Base-by-base conservation (phyloP, 1,284 basidiomycete genomes). In the Austroboletus olivaceoglutinosus region DNA sequence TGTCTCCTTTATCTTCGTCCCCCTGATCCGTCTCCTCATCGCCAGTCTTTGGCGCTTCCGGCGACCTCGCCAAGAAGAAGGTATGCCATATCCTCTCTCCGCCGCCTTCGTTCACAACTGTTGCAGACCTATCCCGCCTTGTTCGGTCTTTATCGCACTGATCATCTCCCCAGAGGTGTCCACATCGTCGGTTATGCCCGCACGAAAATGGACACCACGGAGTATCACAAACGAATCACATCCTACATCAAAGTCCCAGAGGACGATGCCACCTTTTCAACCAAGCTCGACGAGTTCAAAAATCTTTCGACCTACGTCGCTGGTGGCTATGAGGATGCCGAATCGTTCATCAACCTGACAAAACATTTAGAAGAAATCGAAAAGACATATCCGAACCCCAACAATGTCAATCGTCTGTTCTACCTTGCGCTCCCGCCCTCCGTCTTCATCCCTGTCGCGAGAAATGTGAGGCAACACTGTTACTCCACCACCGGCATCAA, bases 11-110 rank as follows among this genome's bases (percentile, higher is more conserved):
- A 46, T 52, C 50, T 34, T 21, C 11, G 33, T 38, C 40, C 45
- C 29, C 25, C 56, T 63, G 48, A 45, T 63, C 51, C 47, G 22
- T 16, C 45, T 16, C 48, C 16, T 45, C 44, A 30, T 63, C 11
- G 16, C 42, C 43, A 94, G 96, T 99, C 50, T 84, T 97, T 54
- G 97, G 97, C 54, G 96, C 96, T 21, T 97, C 93, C 52, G 96
- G 96, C 47, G 96, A 99, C 78, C 80, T 99, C 45, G 97, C 96
- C 54, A 98, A 98, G 88, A 99, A 99, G 80, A 99, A 99, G 83
- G 94, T 90, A 45, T 45, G 72, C 25, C 38, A 54, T 50, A 36
- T 15, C 51, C 15, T 30, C 51, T 19, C 45, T 51, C 36, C 13
- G 31, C 49, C 51, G 21, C 39, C 45, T 43, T 45, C 51, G 40